These are phyloP conservation scores for Ganoderma resinaceum DNA, from an alignment of 1,284 basidiomycete genomes.

Conservation along the genomic window DNA sequence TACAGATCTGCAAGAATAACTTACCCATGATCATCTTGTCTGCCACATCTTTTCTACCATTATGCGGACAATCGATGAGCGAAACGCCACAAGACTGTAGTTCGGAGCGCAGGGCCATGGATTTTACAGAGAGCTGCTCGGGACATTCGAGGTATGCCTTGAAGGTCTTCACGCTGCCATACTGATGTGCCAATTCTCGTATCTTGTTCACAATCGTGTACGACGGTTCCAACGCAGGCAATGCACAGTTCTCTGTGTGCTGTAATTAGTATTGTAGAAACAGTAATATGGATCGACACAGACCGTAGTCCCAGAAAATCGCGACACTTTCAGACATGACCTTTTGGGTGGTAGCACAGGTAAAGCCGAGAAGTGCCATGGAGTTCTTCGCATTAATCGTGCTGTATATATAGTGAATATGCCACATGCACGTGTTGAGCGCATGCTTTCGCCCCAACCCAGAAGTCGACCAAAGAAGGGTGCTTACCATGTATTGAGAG, in stretches of 20 bases:
- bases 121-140: constrained; percentile 39
- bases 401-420: constrained; percentile 3
- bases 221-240: constrained; percentile 52
- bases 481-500: background rate
- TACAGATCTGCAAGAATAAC: constrained; percentile 4
- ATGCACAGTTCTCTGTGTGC: constrained; percentile 59
- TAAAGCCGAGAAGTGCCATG: background rate
- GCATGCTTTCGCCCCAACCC: background rate
- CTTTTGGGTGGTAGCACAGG: background rate
- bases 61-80: constrained; percentile 52
- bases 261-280: background rate
- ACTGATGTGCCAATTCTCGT: constrained; percentile 35
- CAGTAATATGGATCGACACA: constrained; percentile 26
- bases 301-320: constrained; percentile 71
- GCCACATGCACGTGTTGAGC: background rate
- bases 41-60: constrained; percentile 49
- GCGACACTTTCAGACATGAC: constrained; percentile 44
- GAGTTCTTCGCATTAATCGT: background rate
- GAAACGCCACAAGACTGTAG: constrained; percentile 48
- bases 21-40: constrained; percentile 50
- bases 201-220: constrained; percentile 43
- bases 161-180: constrained; percentile 40
- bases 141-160: constrained; percentile 61
- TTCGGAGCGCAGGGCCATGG: constrained; percentile 53
- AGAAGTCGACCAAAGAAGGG: background rate